Base-by-base conservation (phyloP, 768 basidiomycete species). In the Leccinum incarnatum region DNA sequence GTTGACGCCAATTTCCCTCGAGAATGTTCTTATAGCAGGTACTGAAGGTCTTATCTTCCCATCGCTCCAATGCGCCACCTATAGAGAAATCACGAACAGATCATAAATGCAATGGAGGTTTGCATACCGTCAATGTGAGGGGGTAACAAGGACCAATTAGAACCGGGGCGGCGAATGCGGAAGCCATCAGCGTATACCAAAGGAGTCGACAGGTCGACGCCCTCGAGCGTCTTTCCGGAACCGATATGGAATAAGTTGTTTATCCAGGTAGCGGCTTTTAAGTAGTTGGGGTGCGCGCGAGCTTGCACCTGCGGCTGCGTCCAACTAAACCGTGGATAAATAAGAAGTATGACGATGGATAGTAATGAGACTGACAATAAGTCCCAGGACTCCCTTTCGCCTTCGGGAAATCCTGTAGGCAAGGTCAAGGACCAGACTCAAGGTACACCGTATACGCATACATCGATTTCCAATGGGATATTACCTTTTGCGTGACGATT, bases 1-100 rank as follows among this genome's bases (percentile, higher is more conserved):
- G 87, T 36, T 76, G 66, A 34, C 76, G 76, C 87, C 88, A 90
- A 52, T 81, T 74, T 1, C 30, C 87, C 86, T 67, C 69, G 51
- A 91, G 75, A 51, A 91, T 86, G 50, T 83, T 80, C 5, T 74
- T 75, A 62, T 87, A 89, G 68, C 84, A 88, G 5, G 72, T 74
- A 51, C 85, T 75, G 71, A 84, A 85, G 8, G 65, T 67, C 1
- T 77, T 69, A 69, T 90, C 86, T 71, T 88, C 84, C 87, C 86
- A 87, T 12, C 92, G 79, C 69, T 94, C 91, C 25, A 91, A 83
- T 0, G 81, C 73, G 6, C 89, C 89, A 7, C 90, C 91, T 82
- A 40, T 1, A 40, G 46, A 50, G 9, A 6, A 21, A 40, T 58
- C 30, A 37, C 21, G 12, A 23, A 37, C 12, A 5, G 14, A 17